Percentiles rank a stretch among this genome's conserved stretches.
Conservation (phyloP, 345 rosid species). For the Ceriops decandra region DNA sequence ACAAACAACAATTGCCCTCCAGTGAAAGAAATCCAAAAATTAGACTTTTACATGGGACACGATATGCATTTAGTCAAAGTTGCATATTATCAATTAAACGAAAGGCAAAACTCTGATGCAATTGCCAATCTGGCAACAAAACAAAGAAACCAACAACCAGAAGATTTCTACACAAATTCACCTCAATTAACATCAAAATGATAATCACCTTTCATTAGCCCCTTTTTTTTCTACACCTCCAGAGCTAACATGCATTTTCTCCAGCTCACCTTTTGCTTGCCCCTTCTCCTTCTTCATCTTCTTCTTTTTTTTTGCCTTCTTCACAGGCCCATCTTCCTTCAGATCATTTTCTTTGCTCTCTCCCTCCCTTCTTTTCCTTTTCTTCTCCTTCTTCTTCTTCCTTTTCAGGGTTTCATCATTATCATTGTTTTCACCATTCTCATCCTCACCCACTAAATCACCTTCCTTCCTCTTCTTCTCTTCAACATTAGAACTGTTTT, state of each 20-base stretch:
- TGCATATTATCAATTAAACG: no score
- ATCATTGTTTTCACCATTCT: conserved; percentile 15
- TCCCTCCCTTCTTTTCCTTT: conserved; percentile 18
- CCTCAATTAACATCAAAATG: conserved; percentile 1
- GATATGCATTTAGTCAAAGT: no score
- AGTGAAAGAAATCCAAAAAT: no score
- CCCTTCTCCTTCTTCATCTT: conserved; percentile 22
- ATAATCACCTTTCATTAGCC: conserved; percentile 13
- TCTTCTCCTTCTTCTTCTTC: conserved; percentile 20
- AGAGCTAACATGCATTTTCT: conserved; percentile 12
- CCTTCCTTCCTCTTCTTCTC: conserved; percentile 1
- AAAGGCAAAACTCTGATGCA: no score
- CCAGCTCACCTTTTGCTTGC: conserved; percentile 8
- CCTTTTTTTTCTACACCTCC: conserved; percentile 5
- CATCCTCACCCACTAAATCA: conserved; percentile 28
- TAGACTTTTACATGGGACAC: no score
- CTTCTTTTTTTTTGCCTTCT: conserved; percentile 11
- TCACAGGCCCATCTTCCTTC: conserved; percentile 1
- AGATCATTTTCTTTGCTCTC: conserved; percentile 11
- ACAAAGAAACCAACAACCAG: not conserved
- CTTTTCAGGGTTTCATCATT: not conserved
- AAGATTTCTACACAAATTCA: not conserved
- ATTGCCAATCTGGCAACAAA: no score
- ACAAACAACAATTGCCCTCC: no score
- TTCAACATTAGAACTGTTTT: not conserved